Conservation (phyloP, 2,329 filamentous ascomycete genomes). For the Cyphellophora europaea region DNA sequence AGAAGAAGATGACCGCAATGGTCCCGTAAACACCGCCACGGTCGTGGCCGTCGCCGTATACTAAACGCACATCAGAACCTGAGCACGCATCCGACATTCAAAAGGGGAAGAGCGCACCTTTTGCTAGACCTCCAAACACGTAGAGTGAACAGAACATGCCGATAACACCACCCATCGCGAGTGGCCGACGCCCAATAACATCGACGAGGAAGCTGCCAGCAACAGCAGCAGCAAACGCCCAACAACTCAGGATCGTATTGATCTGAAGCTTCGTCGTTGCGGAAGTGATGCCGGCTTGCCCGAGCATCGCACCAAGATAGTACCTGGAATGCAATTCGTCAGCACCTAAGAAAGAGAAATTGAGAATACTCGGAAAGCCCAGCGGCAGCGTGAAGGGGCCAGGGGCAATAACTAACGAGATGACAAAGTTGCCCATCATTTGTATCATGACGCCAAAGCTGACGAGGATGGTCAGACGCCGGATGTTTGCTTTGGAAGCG, state of each 20-base stretch:
- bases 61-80: too few species aligned
- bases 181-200: too few species aligned
- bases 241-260: too few species aligned
- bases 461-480: conserved; percentile 31
- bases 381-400: background rate
- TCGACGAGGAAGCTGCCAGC: too few species aligned
- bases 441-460: conserved; percentile 26
- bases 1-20: conserved; percentile 27
- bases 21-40: conserved; percentile 33
- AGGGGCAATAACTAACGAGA: background rate
- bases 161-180: too few species aligned
- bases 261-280: conserved; percentile 34
- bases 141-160: too few species aligned
- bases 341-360: too few species aligned
- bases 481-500: conserved; percentile 23
- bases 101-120: too few species aligned
- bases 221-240: too few species aligned
- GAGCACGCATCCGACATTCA: too few species aligned
- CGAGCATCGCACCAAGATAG: conserved; percentile 34
- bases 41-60: conserved; percentile 27
- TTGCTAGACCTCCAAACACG: too few species aligned
- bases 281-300: conserved; percentile 36
- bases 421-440: background rate
- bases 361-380: background rate
- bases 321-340: too few species aligned